Evolutionary conservation across 495 filamentous ascomycete genomes (phyloP).

Genomic region (Trichoderma gamsii): DNA sequence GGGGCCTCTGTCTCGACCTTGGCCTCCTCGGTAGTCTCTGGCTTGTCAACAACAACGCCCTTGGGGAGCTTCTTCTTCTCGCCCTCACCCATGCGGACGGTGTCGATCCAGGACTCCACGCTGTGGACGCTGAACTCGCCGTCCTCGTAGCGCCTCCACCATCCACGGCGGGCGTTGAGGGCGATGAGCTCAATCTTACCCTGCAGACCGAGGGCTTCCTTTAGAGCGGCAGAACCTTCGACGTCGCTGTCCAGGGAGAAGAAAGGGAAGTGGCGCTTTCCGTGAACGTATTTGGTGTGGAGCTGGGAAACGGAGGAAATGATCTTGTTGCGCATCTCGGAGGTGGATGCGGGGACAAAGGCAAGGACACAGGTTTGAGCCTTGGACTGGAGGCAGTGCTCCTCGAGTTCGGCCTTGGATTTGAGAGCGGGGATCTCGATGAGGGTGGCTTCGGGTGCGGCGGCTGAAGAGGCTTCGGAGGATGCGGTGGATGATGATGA

Average conservation of each 20-base stretch:
- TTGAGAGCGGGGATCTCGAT: slow-evolving; percentile 36
- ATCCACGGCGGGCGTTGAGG: slow-evolving; percentile 74
- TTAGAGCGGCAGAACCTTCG: slow-evolving; percentile 47
- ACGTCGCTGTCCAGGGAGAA: slow-evolving; percentile 66
- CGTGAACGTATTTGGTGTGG: slow-evolving; percentile 60
- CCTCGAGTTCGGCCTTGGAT: slow-evolving; percentile 52
- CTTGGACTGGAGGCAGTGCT: slow-evolving; percentile 67
- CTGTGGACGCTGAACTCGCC: slow-evolving; percentile 51
- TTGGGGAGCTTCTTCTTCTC: slow-evolving; percentile 75
- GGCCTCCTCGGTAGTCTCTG: slow-evolving; percentile 32
- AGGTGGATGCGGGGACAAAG: slow-evolving; percentile 54
- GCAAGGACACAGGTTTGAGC: slow-evolving; percentile 82
- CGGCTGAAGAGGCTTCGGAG: slow-evolving; percentile 24
- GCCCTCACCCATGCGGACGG: slow-evolving; percentile 78
- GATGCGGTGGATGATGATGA: slow-evolving; percentile 25
- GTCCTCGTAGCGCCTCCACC: slow-evolving; percentile 69
- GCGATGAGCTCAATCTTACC: slow-evolving; percentile 64
- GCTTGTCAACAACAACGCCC: slow-evolving; percentile 54
- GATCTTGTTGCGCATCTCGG: slow-evolving; percentile 50
- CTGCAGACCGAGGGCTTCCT: slow-evolving; percentile 54
- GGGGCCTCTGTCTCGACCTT: slow-evolving; percentile 28
- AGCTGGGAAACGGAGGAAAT: slow-evolving; percentile 67
- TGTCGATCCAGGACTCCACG: slow-evolving; percentile 82
- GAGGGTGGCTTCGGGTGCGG: slow-evolving; percentile 51
- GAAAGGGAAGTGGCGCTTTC: slow-evolving; percentile 70